phyloP scores from a whole-genome alignment of 352 stramenopile species.

The Globisporangium yorkense region DNA sequence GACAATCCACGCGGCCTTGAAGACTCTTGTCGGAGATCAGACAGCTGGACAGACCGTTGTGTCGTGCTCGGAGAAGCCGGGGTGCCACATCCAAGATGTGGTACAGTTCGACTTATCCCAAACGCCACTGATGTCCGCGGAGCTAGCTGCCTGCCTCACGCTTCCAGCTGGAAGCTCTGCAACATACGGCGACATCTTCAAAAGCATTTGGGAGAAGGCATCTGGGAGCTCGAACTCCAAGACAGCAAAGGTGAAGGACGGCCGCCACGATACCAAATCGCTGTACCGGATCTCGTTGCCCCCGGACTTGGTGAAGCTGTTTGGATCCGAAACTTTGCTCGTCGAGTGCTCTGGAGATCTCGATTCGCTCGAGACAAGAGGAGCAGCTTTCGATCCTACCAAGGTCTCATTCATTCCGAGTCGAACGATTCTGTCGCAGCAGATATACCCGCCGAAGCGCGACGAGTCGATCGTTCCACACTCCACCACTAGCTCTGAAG shows the following conservation, averaged over 20 bases:
- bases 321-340: slow-evolving; percentile 38
- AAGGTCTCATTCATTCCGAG: slow-evolving; percentile 35
- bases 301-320: slow-evolving; percentile 33
- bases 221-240: slow-evolving; percentile 17
- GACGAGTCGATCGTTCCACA: neutral
- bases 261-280: slow-evolving; percentile 13
- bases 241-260: slow-evolving; percentile 28
- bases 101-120: slow-evolving; percentile 5
- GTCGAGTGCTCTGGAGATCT: slow-evolving; percentile 18
- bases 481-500: neutral
- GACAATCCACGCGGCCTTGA: slow-evolving; percentile 16
- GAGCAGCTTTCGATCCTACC: slow-evolving; percentile 16
- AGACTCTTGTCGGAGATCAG: neutral
- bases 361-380: slow-evolving; percentile 2
- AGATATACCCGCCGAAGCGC: slow-evolving; percentile 29
- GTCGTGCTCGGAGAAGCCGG: neutral
- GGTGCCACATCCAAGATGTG: neutral
- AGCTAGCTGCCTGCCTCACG: slow-evolving; percentile 25
- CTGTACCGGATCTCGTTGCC: slow-evolving; percentile 34
- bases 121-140: slow-evolving; percentile 20
- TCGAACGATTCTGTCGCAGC: slow-evolving; percentile 50
- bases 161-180: slow-evolving; percentile 10
- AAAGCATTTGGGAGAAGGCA: slow-evolving; percentile 37
- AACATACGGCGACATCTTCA: slow-evolving; percentile 32
- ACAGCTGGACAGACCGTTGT: neutral